Conservation (phyloP, 176 grass and related monocot species). For the Pontederia paniculata region DNA sequence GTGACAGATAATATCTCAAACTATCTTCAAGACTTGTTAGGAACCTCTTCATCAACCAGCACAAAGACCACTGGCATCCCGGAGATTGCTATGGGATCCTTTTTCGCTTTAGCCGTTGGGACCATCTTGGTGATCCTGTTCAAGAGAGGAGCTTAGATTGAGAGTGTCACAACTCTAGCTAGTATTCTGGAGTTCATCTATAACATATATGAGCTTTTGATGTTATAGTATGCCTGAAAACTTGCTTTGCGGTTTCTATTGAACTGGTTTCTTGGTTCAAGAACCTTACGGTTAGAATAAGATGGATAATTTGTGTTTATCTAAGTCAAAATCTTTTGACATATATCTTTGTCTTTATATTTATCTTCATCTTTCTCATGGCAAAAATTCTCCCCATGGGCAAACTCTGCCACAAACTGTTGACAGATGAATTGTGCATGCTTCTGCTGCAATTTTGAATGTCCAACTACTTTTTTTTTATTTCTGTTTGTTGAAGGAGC, state of each 20-base stretch:
- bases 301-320: no score
- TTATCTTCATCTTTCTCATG: neutral
- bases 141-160: constrained; percentile 35
- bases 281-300: no score
- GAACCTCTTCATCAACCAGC: constrained; percentile 2
- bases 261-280: no score
- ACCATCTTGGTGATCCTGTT: constrained; percentile 60
- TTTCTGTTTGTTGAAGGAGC: no score
- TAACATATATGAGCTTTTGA: no score
- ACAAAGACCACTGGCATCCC: constrained; percentile 5
- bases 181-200: no score
- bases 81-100: constrained; percentile 29
- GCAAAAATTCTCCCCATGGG: neutral
- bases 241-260: no score
- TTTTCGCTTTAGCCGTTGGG: constrained; percentile 36
- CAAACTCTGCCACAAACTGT: neutral
- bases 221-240: no score
- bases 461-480: no score
- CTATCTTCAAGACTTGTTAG: constrained; percentile 58
- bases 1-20: constrained; percentile 35
- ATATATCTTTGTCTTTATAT: neutral
- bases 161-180: neutral
- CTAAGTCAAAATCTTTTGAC: neutral
- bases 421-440: neutral
- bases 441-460: no score